Conservation (phyloP, 148 eudicot genomes). For the Arctostaphylos glauca region DNA sequence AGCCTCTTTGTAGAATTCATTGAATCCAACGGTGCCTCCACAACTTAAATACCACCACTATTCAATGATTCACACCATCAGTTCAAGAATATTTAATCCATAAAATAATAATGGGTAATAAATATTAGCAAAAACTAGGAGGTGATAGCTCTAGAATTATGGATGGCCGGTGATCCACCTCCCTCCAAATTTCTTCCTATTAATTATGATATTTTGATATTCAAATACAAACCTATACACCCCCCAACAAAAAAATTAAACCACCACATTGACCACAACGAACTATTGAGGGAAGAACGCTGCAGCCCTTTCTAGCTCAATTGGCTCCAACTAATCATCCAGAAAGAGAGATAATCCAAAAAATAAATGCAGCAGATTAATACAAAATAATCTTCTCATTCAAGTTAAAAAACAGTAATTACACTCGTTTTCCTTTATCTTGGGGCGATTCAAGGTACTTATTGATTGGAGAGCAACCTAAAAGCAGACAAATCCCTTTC, state of each 20-base stretch:
- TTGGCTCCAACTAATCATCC: neutral
- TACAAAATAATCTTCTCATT: neutral
- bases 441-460: neutral
- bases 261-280: too few relatives aligned
- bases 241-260: too few relatives aligned
- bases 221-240: neutral
- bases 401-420: neutral
- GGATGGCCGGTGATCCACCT: slow-evolving; percentile 8
- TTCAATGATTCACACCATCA: neutral
- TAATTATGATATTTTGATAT: neutral
- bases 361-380: neutral
- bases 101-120: neutral
- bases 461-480: neutral
- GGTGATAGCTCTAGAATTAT: neutral
- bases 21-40: slow-evolving; percentile 8
- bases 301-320: neutral
- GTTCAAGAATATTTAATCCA: neutral
- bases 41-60: neutral
- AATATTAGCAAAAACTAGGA: neutral
- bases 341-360: neutral
- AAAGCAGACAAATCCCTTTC: neutral
- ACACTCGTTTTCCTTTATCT: neutral
- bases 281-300: too few relatives aligned
- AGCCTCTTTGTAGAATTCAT: neutral
- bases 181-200: neutral